phyloP scores from a whole-genome alignment of 2,329 filamentous ascomycete species.

The Calonectria naviculata region DNA sequence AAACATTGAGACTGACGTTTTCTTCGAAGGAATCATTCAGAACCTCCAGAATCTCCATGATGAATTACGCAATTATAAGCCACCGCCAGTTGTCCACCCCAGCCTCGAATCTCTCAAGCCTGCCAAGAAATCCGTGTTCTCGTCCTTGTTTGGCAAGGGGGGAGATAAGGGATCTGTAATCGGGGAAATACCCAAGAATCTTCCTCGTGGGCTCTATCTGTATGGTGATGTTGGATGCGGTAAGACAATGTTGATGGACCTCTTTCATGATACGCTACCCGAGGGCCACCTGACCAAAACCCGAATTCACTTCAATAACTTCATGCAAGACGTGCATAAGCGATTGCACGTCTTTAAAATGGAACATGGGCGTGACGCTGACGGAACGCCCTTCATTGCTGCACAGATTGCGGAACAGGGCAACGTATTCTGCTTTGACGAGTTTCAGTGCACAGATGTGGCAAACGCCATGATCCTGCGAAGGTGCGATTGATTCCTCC shows the following conservation, averaged over 20 bases:
- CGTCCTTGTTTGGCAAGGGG: slow-evolving; percentile 70
- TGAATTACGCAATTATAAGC: slow-evolving; percentile 78
- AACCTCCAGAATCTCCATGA: slow-evolving; percentile 90
- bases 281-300: slow-evolving; percentile 83
- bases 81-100: slow-evolving; percentile 81
- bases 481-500: slow-evolving; percentile 56
- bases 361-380: slow-evolving; percentile 87
- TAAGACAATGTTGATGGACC: slow-evolving; percentile 99
- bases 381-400: slow-evolving; percentile 90
- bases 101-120: slow-evolving; percentile 76
- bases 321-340: slow-evolving; percentile 98
- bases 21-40: slow-evolving; percentile 79
- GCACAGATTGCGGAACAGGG: slow-evolving; percentile 90
- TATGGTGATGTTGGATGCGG: slow-evolving; percentile 97
- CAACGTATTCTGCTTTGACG: slow-evolving; percentile 95
- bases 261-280: slow-evolving; percentile 95
- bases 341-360: slow-evolving; percentile 91
- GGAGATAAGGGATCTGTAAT: slow-evolving; percentile 51
- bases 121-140: slow-evolving; percentile 64
- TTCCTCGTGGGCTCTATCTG: slow-evolving; percentile 92
- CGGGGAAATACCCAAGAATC: slow-evolving; percentile 71
- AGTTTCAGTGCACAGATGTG: slow-evolving; percentile 98
- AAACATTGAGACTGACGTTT: slow-evolving; percentile 23
- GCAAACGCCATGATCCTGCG: slow-evolving; percentile 98
- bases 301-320: slow-evolving; percentile 98